Base-by-base conservation (phyloP, 2,329 filamentous ascomycete species). In the Penicillium sumatraense region DNA sequence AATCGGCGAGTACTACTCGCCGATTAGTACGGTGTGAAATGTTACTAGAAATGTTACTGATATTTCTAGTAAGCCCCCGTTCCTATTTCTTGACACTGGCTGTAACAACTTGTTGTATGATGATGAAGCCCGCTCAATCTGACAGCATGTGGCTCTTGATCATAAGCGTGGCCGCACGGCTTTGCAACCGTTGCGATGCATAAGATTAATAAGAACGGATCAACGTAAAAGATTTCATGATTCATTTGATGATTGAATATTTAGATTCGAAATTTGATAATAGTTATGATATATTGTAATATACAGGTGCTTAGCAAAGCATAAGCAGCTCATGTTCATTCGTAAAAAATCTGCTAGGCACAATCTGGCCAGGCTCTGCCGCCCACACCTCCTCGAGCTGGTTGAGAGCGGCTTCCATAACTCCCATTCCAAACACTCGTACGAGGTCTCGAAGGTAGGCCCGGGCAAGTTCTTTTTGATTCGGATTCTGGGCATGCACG, bases 311-410 rank as follows among this genome's bases (percentile, higher is more conserved):
- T 48, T 31, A 59, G 21, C 57, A 59, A 23, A 59, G 54, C 33
- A 59, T 49, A 23, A 54, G 49, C 20, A 59, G 18, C 14, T 54
- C 49, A 24, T 54, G 50, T 26, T 50, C 54, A 13, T 53, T 52
- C 41, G 54, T 47, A 24, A 59, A 59, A 27, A 59, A 57, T 27
- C 33, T 59, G 20, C 44, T 41, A 13, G 56, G 27, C 24, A 52
- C 45, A 33, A 51, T 41, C 11, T 44, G 38, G 10, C 38, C 38
- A 29, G 40, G 33, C 13, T 50, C 51, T n/a, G 21, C 38, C 16
- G 27, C 36, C 57, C 57, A 59, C n/a, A 52, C 23, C 23, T 57
- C 45, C 18, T 59, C 54, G 18, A 59, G 38, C 20, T 57, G 57
- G 20, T n/a, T 38, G 13, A 59, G 38, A 7, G 57, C 54, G 0